Base-by-base conservation (phyloP, 352 stramenopile genomes). In the Pythium aphanidermatum region DNA sequence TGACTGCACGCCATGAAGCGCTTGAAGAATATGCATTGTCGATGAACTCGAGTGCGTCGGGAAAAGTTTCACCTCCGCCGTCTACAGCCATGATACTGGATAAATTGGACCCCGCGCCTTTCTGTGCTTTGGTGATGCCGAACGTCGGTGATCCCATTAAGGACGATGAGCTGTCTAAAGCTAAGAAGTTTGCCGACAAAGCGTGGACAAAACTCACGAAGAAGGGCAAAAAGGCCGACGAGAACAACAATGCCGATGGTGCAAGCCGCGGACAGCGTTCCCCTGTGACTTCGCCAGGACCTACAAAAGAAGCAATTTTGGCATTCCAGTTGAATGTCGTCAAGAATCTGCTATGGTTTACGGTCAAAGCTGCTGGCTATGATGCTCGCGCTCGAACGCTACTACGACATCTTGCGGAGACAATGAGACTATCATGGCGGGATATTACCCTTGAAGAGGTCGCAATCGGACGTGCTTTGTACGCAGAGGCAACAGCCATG, bases 261-360 rank as follows among this genome's bases (percentile, higher is more conserved):
- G 39, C 16, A 3, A 52, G 28, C 23, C 12, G 37, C 10, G 39
- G 19, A 9, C 10, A 24, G 2, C 31, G 19, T 4, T 34, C 68
- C 3, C 48, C 51, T 8, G 14, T 16, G 3, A 34, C 27, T 3
- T 28, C 48, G 3, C 33, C 56, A 1, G 25, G 50, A 11, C 40
- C 36, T 5, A 31, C 55, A 1, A 46, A 60, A 0, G n/a, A 70
- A 0, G 52, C 45, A 16, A 53, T 55, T 45, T 63, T 63, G 1
- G 50, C 31, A 4, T 89, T 91, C n/a, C 68, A 78, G 10, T 55
- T 75, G 5, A 62, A 81, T 26, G 50, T 90, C 24, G 24, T 89
- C 16, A 82, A 86, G 45, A 52, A 76, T 21, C 35, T 88, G 23
- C 57, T 95, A 23, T 89, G 80, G 83, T 86, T 89, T 44, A 86